These are phyloP conservation scores for Omphalea diandra DNA, from an alignment of 441 rosid genomes.

Conservation along the genomic window DNA sequence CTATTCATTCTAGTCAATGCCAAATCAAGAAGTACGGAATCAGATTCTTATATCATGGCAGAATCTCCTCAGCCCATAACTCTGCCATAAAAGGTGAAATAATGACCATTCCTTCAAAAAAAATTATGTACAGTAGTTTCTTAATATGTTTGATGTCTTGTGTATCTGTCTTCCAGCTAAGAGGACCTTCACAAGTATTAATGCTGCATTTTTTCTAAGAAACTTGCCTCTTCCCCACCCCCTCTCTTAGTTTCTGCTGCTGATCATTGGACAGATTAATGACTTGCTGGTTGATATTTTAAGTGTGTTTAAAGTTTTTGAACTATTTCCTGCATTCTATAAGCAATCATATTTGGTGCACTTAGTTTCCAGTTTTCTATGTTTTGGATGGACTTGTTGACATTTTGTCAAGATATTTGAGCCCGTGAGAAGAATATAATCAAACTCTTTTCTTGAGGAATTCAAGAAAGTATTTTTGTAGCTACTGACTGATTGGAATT, in stretches of 20 bases:
- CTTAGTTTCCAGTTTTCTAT: background rate
- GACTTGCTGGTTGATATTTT: conserved; percentile 2
- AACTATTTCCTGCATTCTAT: background rate
- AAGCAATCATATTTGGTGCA: background rate
- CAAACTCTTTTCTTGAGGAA: background rate
- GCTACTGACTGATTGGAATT: conserved; percentile 26
- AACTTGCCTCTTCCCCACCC: background rate
- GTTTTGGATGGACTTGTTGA: background rate
- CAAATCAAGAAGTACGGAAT: conserved; percentile 39
- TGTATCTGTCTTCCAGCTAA: background rate
- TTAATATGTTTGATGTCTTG: conserved; percentile 2
- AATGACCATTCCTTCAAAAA: background rate
- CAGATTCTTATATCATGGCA: conserved; percentile 43
- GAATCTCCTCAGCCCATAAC: conserved; percentile 69
- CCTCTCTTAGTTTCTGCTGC: background rate
- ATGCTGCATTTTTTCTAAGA: background rate
- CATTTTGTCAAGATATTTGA: background rate
- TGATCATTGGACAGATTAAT: background rate
- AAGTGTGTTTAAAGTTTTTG: background rate
- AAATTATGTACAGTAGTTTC: background rate
- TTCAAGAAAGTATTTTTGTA: background rate
- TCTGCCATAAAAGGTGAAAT: conserved; percentile 88
- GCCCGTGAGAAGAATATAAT: background rate
- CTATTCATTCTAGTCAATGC: conserved; percentile 24
- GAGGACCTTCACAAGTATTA: no score